These are phyloP conservation scores for Botrytis paeoniae DNA, from an alignment of 2,329 filamentous ascomycete genomes.

Conservation along the genomic window DNA sequence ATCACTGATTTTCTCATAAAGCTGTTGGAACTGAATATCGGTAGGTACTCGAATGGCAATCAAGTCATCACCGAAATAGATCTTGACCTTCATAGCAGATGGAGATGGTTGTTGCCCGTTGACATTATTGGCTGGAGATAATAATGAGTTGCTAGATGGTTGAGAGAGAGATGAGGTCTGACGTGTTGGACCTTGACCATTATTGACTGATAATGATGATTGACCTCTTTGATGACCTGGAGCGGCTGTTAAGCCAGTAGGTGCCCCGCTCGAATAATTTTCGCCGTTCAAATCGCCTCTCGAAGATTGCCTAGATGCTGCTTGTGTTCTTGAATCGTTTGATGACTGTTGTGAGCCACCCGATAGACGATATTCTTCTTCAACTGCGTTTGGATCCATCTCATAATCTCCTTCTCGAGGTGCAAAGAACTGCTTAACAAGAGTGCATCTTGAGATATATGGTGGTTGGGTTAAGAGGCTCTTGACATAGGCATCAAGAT, in stretches of 20 bases:
- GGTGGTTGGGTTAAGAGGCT: conserved; percentile 78
- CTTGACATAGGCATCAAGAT: conserved; percentile 93
- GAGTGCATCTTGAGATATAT: conserved; percentile 78
- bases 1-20: conserved; percentile 82
- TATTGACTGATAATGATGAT: conserved; percentile 37
- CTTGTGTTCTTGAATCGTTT: conserved; percentile 57
- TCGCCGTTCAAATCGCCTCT: conserved; percentile 58
- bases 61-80: conserved; percentile 87
- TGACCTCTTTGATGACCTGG: conserved; percentile 45
- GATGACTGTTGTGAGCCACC: conserved; percentile 66
- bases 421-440: conserved; percentile 88
- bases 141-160: conserved; percentile 55
- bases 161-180: conserved; percentile 44
- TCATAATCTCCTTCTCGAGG: conserved; percentile 91
- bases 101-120: conserved; percentile 37
- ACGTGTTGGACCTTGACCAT: conserved; percentile 31
- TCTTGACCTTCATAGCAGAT: conserved; percentile 83
- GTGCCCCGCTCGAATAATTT: conserved; percentile 52
- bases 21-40: conserved; percentile 72
- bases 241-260: conserved; percentile 52
- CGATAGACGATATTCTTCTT: conserved; percentile 73
- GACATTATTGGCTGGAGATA: conserved; percentile 48
- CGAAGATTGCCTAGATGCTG: conserved; percentile 62
- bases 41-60: conserved; percentile 86
- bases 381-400: conserved; percentile 66